Conservation (phyloP, 805 yeast genomes). For the Nakazawaea ishiwadae region DNA sequence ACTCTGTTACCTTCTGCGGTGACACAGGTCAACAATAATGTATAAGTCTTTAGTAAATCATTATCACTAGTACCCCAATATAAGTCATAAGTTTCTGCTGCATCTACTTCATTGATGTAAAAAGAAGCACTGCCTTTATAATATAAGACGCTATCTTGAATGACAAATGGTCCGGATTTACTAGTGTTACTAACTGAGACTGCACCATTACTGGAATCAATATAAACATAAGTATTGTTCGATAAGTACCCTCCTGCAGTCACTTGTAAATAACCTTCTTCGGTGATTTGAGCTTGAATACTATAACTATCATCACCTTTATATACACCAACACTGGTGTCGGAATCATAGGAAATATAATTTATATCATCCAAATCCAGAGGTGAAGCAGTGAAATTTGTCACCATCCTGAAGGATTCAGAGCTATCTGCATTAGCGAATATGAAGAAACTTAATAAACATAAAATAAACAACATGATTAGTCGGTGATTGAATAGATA, state of each 20-base stretch:
- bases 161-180: constrained; percentile 5
- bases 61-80: constrained; percentile 8
- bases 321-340: constrained; percentile 6
- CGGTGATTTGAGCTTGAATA: constrained; percentile 5
- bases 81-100: constrained; percentile 4
- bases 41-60: neutral
- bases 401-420: constrained; percentile 5
- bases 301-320: neutral
- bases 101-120: constrained; percentile 2
- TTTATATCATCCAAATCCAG: constrained; percentile 7
- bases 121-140: constrained; percentile 11
- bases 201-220: constrained; percentile 9
- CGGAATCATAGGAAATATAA: constrained; percentile 3
- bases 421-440: neutral
- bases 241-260: constrained; percentile 6
- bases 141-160: constrained; percentile 5
- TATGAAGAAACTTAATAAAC: neutral
- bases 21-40: constrained; percentile 1
- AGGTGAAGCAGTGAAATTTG: constrained; percentile 1
- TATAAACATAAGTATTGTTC: constrained; percentile 1
- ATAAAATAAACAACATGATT: neutral
- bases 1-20: neutral
- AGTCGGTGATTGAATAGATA: neutral
- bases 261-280: constrained; percentile 7
- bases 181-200: constrained; percentile 4